These are phyloP conservation scores for Tulasnella calospora DNA, from an alignment of 768 basidiomycete species.

Conservation along the genomic window DNA sequence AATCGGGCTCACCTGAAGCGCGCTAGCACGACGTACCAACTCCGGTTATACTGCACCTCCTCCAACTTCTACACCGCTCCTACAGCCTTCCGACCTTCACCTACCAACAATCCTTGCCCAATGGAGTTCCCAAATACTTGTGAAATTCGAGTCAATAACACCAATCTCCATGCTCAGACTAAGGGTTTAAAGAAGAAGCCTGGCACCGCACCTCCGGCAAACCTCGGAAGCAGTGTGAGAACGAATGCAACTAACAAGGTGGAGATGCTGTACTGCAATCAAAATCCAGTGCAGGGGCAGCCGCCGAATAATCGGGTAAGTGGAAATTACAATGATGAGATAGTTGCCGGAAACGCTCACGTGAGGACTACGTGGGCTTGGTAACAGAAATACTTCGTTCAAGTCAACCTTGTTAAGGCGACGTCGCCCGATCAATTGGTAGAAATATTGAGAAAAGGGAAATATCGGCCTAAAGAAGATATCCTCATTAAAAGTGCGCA, in stretches of 20 bases:
- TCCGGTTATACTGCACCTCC: constrained; percentile 85
- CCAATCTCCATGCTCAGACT: constrained; percentile 63
- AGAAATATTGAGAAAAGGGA: constrained; percentile 61
- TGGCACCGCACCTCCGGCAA: constrained; percentile 87
- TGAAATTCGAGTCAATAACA: constrained; percentile 81
- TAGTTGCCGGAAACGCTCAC: neutral
- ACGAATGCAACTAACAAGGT: constrained; percentile 55
- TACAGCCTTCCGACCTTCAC: constrained; percentile 47
- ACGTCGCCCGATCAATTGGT: constrained; percentile 68
- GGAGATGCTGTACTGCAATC: constrained; percentile 89
- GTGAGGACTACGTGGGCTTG: neutral
- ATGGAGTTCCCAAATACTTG: constrained; percentile 90
- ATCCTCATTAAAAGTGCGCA: constrained; percentile 63
- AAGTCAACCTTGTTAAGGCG: constrained; percentile 77
- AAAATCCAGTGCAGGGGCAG: constrained; percentile 33
- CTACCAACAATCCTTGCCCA: constrained; percentile 40
- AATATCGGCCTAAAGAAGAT: constrained; percentile 57
- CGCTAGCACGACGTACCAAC: constrained; percentile 62
- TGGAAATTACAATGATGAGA: neutral
- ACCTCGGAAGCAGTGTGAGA: constrained; percentile 47
- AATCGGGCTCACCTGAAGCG: neutral
- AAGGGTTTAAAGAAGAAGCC: constrained; percentile 95
- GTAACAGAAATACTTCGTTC: constrained; percentile 75
- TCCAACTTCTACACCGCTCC: constrained; percentile 61
- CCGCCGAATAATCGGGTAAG: constrained; percentile 18